Base-by-base conservation (phyloP, 768 basidiomycete species). In the Butyriboletus loyo region DNA sequence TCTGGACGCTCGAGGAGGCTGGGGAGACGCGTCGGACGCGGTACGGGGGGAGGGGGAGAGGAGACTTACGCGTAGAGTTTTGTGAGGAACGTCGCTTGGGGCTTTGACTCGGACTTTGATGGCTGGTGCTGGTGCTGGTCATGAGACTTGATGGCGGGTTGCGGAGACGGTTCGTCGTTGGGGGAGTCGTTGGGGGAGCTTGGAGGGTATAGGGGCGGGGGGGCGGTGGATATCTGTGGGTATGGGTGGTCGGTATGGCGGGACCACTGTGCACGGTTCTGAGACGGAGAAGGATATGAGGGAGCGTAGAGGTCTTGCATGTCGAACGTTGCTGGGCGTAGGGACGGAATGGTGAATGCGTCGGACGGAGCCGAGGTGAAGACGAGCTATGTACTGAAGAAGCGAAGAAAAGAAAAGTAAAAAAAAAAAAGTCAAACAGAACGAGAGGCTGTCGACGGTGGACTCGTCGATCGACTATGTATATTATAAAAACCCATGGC, bases 31-130 rank as follows among this genome's bases (percentile, higher is more conserved):
- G 58, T 56, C 31, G 50, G 58, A 59, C 48, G 59, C 61, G 46
- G 61, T 17, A 39, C 25, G 21, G 19, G 44, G 47, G 36, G 9
- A 2, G 32, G 36, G n/a, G 52, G 49, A 28, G 38, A 46, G n/a
- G 31, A 9, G 30, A 85, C 89, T 64, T 66, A 92, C 92, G 88
- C 87, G 82, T 95, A 97, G 45, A 97, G 82, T 79, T 95, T 96
- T 71, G 93, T 97, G 66, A 97, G 79, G 69, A 97, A 97, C n/a
- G 93, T 95, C 0, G 91, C 88, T 76, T 93, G 89, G 0, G 88
- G 89, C 72, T 93, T 92, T 49, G 81, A 74, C 58, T 89, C 87
- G 37, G 81, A 66, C 75, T 89, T 91, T 68, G 75, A 73, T n/a
- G 77, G 73, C 46, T 74, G 78, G 35, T 81, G 73, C 44, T 74